Evolutionary conservation across 345 rosid species (phyloP), one percentile per base, ranked within the genome.

Genomic region (Punica granatum): DNA sequence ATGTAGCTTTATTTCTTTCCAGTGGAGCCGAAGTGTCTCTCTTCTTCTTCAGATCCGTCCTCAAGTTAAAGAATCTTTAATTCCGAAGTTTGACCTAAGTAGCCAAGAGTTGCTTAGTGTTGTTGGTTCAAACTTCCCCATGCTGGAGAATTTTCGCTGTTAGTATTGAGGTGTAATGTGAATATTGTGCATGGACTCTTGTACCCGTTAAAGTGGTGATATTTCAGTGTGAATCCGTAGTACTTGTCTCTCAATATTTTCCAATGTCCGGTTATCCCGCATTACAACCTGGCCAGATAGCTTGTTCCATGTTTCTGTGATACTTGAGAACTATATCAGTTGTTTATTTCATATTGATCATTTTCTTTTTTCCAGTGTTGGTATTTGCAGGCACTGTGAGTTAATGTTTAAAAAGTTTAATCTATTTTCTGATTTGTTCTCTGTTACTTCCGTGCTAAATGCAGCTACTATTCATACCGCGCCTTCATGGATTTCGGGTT

Each of bases 401-500:
- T 26, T 56, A 3, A 13, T 11, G 25, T 51, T 44, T 16, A 9
- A 25, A 48, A 28, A 34, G 16, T 33, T 11, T 26, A 44, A 2
- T 44, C 28, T 21, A 11, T 43, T 28, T 48, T 7, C 3, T 3
- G 6, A 19, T 1, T 35, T 9, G 1, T 12, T n/a, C 32, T 37
- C 32, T 39, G 7, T 34, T 34, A 62, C 44, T 36, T 63, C 49
- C 21, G 9, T 63, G 30, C 16, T 28, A n/a, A 35, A 32, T 53
- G 67, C 90, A 92, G 98, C 84, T 88, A 95, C 87, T 92, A 92
- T 77, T 92, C 97, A 35, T 90, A 86, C 69, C 82, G 63, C 74
- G 98, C 96, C 43, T 90, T 61, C 80, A 71, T 80, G 72, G 99
- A 95, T 78, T 90, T 83, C 72, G 98, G 98, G 65, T 92, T 86